Conservation (phyloP, 192 early-diverging fungal species). For the Backusella parvicylindrica region DNA sequence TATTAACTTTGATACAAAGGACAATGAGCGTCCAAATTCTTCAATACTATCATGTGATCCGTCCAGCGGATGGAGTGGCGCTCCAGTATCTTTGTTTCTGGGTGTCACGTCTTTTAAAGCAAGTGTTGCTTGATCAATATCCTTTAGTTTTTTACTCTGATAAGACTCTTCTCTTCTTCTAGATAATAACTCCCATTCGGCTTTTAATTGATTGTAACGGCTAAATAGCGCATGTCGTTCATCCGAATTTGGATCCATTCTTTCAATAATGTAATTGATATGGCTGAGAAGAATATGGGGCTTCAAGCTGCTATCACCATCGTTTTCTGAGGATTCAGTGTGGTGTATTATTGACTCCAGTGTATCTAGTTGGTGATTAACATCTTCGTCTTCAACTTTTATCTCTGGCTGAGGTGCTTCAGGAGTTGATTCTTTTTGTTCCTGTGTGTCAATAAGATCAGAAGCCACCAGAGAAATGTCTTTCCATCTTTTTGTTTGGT, state of each 20-base stretch:
- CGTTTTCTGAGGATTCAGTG: neutral
- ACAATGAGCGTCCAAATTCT: neutral
- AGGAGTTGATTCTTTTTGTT: neutral
- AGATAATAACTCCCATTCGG: constrained; percentile 2
- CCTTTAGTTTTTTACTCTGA: neutral
- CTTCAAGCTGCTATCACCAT: neutral
- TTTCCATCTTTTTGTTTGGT: neutral
- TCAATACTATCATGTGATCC: neutral
- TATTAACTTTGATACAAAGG: neutral
- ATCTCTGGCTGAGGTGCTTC: constrained; percentile 2
- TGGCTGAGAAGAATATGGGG: neutral
- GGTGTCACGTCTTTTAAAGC: neutral
- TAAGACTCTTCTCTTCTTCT: neutral
- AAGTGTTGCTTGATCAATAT: neutral
- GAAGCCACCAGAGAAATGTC: neutral
- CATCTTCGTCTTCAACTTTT: neutral
- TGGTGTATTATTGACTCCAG: neutral
- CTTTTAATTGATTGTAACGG: constrained; percentile 10
- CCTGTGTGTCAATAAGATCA: neutral
- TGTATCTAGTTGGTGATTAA: neutral
- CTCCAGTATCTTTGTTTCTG: neutral
- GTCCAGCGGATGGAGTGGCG: constrained; percentile 11
- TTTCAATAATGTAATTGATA: neutral
- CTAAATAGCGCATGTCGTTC: neutral
- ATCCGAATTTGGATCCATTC: neutral